Evolutionary conservation across 1,139 yeast species (phyloP).

Genomic region (Hanseniaspora uvarum): DNA sequence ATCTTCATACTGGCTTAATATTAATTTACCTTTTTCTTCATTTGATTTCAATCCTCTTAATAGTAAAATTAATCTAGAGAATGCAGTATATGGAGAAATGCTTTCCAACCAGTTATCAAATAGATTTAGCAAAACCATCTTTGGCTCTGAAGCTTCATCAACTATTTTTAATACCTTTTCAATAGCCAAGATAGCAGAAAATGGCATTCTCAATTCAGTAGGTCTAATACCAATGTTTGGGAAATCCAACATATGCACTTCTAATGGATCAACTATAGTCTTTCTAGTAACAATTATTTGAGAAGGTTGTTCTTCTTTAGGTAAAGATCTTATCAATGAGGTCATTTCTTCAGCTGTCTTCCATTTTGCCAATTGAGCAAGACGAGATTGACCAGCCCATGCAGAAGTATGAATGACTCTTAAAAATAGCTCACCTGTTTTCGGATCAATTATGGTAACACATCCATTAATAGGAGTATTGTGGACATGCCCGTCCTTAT

Average conservation of each 20-base stretch:
- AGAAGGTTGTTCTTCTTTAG: constrained; percentile 88
- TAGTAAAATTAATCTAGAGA: constrained; percentile 71
- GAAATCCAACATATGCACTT: constrained; percentile 93
- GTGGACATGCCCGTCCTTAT: constrained; percentile 85
- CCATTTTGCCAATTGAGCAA: constrained; percentile 94
- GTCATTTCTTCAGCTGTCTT: constrained; percentile 97
- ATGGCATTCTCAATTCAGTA: constrained; percentile 81
- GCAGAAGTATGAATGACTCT: constrained; percentile 88
- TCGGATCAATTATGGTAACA: constrained; percentile 78
- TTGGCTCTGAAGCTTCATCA: constrained; percentile 79
- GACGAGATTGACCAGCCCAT: constrained; percentile 94
- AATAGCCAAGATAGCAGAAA: constrained; percentile 73
- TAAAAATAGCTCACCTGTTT: constrained; percentile 77
- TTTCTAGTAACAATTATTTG: constrained; percentile 83
- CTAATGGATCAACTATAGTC: constrained; percentile 88
- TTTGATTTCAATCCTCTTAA: constrained; percentile 72
- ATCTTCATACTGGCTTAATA: constrained; percentile 65
- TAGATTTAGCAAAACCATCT: constrained; percentile 79
- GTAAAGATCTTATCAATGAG: constrained; percentile 76
- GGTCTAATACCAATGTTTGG: constrained; percentile 86
- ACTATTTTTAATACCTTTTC: constrained; percentile 74
- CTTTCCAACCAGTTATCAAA: constrained; percentile 90
- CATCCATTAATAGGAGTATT: constrained; percentile 94
- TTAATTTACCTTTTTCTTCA: constrained; percentile 64
- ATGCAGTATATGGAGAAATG: constrained; percentile 85